A percentile compares a stretch with the other conserved stretches of the same genome.
Evolutionary conservation across 345 rosid species (phyloP).

Genomic region (Psidium guajava): DNA sequence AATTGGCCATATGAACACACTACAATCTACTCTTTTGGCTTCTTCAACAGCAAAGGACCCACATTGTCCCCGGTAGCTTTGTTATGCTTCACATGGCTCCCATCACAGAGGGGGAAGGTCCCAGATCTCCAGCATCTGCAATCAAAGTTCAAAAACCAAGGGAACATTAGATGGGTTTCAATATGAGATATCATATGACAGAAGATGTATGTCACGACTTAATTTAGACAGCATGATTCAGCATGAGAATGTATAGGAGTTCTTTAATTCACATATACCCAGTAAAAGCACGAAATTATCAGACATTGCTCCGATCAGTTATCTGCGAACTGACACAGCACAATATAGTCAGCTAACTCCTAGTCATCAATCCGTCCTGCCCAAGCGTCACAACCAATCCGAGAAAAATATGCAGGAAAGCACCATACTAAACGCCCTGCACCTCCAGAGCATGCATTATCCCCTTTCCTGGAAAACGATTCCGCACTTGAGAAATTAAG

Average conservation of each 20-base stretch:
- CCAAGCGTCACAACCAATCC: neutral
- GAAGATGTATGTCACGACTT: neutral
- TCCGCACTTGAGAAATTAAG: neutral
- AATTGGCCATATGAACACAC: neutral
- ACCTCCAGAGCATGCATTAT: neutral
- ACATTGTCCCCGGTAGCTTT: slow-evolving; percentile 90
- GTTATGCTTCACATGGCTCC: slow-evolving; percentile 91
- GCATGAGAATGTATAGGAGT: neutral
- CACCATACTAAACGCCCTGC: neutral
- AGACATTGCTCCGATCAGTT: neutral
- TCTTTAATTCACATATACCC: neutral
- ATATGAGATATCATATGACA: neutral
- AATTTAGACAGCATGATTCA: neutral
- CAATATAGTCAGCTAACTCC: neutral
- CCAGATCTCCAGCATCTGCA: slow-evolving; percentile 90
- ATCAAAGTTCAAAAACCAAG: neutral
- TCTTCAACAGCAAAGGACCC: slow-evolving; percentile 66
- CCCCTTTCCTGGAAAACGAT: neutral
- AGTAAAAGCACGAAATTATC: neutral
- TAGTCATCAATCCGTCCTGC: neutral
- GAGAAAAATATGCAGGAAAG: neutral
- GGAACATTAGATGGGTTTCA: neutral
- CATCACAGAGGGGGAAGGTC: slow-evolving; percentile 86
- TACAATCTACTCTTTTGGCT: slow-evolving; percentile 11
- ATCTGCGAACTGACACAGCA: neutral